phyloP scores from a whole-genome alignment of 495 filamentous ascomycete genomes.

The Penicillium chermesinum region DNA sequence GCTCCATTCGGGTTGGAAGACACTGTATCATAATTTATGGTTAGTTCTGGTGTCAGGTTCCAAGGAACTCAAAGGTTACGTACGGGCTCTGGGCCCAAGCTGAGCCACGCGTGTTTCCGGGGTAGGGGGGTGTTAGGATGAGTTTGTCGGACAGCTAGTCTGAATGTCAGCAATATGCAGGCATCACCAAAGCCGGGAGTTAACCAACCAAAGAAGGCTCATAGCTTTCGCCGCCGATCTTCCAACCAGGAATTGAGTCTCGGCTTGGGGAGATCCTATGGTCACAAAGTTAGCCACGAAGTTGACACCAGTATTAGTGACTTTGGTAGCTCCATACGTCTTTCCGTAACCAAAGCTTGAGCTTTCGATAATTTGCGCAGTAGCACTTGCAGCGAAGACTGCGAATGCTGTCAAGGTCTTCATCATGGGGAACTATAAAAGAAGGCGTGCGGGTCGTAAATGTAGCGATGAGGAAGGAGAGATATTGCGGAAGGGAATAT shows the following conservation, averaged over 20 bases:
- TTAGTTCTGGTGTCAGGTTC: not conserved
- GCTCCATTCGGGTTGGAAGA: conserved; percentile 61
- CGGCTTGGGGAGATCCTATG: conserved; percentile 52
- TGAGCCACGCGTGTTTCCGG: conserved; percentile 79
- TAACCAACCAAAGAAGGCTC: conserved; percentile 55
- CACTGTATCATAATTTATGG: conserved; percentile 24
- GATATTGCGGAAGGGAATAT: not conserved
- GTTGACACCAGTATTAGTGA: not conserved
- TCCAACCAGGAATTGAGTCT: conserved; percentile 58
- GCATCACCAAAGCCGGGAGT: not conserved
- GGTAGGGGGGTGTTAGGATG: conserved; percentile 82
- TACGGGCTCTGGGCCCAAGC: conserved; percentile 69
- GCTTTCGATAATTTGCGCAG: conserved; percentile 59
- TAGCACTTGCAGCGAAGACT: conserved; percentile 51
- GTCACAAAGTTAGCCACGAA: conserved; percentile 20
- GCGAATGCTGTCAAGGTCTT: conserved; percentile 32
- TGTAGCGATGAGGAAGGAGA: not conserved
- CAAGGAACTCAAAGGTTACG: conserved; percentile 21
- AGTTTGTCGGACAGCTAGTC: conserved; percentile 77
- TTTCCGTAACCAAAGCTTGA: conserved; percentile 72
- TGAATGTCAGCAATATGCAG: not conserved
- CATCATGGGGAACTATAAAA: conserved; percentile 34
- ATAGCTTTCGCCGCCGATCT: conserved; percentile 64
- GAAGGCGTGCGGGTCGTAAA: conserved; percentile 3
- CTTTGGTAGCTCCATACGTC: conserved; percentile 50